Conservation (phyloP, 345 rosid genomes). For the Euphorbia pulcherrima region DNA sequence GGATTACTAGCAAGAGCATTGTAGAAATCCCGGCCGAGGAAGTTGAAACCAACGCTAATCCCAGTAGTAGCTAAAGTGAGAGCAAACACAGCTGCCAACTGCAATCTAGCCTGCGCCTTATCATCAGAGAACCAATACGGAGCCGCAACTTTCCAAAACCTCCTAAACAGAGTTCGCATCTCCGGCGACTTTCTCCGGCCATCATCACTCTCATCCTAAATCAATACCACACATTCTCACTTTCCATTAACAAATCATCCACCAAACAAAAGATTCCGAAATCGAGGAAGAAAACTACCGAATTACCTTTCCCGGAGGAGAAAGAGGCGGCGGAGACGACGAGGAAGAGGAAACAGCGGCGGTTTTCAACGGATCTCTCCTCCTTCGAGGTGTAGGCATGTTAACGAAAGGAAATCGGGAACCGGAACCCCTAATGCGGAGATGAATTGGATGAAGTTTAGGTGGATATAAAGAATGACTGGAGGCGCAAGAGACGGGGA, state of each 20-base stretch:
- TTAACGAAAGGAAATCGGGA: neutral
- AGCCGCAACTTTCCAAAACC: conserved; percentile 89
- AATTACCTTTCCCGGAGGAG: conserved; percentile 10
- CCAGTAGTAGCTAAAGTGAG: conserved; percentile 89
- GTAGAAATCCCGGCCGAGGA: conserved; percentile 97
- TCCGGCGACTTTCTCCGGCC: conserved; percentile 34
- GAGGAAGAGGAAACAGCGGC: neutral
- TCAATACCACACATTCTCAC: neutral
- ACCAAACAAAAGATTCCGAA: neutral
- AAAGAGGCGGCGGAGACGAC: neutral
- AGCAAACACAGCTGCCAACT: conserved; percentile 77
- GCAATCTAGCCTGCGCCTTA: conserved; percentile 67
- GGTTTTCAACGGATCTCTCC: neutral
- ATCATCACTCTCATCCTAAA: neutral
- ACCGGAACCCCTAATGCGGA: neutral
- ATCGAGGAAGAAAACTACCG: neutral
- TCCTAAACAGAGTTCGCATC: conserved; percentile 39
- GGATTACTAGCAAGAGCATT: conserved; percentile 79
- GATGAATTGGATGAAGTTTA: neutral
- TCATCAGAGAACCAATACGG: conserved; percentile 91
- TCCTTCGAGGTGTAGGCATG: neutral
- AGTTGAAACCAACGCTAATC: conserved; percentile 88
- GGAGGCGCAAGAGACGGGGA: neutral
- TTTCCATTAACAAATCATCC: neutral
- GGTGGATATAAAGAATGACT: neutral